These are phyloP conservation scores for Megacollybia marginata DNA, from an alignment of 768 basidiomycete genomes.

Conservation along the genomic window DNA sequence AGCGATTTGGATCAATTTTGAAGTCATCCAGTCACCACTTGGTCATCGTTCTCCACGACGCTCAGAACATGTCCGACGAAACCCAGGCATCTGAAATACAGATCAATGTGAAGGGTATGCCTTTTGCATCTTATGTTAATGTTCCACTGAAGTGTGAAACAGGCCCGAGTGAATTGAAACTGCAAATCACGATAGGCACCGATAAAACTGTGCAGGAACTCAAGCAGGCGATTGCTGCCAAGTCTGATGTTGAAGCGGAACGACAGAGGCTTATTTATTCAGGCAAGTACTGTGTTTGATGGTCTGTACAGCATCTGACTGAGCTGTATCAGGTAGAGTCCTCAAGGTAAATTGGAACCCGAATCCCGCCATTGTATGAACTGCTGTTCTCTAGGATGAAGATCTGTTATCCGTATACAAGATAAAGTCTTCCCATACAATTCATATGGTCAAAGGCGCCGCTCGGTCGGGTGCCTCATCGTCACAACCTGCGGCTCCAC, in stretches of 20 bases:
- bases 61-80: too few relatives aligned
- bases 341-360: conserved; percentile 39
- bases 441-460: conserved; percentile 91
- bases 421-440: conserved; percentile 81
- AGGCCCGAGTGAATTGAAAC: conserved; percentile 91
- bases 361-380: not conserved
- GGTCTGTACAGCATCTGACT: not conserved
- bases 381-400: conserved; percentile 51
- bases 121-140: too few relatives aligned
- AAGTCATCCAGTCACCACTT: too few relatives aligned
- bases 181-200: conserved; percentile 73
- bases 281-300: conserved; percentile 36
- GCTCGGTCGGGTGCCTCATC: conserved; percentile 38
- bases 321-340: conserved; percentile 46
- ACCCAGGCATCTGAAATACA: conserved; percentile 34
- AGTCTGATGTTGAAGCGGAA: conserved; percentile 81
- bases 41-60: too few relatives aligned
- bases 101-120: conserved; percentile 63
- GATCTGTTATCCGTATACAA: conserved; percentile 81
- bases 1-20: too few relatives aligned
- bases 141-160: not conserved
- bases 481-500: conserved; percentile 36
- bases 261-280: conserved; percentile 90
- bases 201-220: conserved; percentile 87
- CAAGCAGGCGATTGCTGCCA: conserved; percentile 81